Conservation (phyloP, 129 eudicot genomes). For the Centella asiatica region DNA sequence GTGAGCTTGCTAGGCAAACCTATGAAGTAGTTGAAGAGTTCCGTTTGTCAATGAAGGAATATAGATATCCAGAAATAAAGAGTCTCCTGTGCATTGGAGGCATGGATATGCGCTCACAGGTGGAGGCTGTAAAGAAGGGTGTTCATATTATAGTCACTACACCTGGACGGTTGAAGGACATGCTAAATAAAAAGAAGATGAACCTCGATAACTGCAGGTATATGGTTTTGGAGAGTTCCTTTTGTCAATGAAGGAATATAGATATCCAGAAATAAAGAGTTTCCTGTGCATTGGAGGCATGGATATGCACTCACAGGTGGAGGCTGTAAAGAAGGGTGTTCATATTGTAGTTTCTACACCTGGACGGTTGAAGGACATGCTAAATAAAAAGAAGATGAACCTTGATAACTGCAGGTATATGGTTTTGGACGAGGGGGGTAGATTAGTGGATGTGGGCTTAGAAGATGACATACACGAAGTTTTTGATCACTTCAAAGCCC, state of each 20-base stretch:
- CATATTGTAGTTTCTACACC: no score
- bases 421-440: conserved; percentile 76
- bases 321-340: no score
- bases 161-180: conserved; percentile 81
- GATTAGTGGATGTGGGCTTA: conserved; percentile 74
- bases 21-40: conserved; percentile 76
- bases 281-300: no score
- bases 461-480: conserved; percentile 87
- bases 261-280: no score
- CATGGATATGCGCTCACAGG: conserved; percentile 62
- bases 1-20: conserved; percentile 83
- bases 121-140: conserved; percentile 74
- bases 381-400: no score
- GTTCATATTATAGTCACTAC: conserved; percentile 91
- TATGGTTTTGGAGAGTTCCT: no score
- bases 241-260: no score
- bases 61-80: conserved; percentile 60
- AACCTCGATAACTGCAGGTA: conserved; percentile 19
- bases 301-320: no score
- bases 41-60: conserved; percentile 48
- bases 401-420: conserved; percentile 61
- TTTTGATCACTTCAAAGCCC: conserved; percentile 79
- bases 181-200: conserved; percentile 79
- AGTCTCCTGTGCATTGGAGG: conserved; percentile 81
- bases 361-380: no score